Conservation (phyloP, 2,329 filamentous ascomycete species). For the Ceratocystis eucalypticola region DNA sequence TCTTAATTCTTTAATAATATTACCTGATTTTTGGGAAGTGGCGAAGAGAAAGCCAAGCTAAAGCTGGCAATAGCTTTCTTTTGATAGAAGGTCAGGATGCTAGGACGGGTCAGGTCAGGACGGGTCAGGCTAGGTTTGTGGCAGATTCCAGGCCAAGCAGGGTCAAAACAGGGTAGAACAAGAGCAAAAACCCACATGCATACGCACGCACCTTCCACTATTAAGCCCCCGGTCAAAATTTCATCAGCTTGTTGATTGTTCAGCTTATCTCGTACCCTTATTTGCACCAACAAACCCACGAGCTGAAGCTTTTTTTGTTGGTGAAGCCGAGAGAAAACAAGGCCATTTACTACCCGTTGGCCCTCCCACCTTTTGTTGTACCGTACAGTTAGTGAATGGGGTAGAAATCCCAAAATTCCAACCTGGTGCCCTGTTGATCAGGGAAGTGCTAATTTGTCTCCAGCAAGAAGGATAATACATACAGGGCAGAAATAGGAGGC, state of each 20-base stretch:
- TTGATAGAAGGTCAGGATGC: not conserved
- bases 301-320: not conserved
- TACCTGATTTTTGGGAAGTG: not conserved
- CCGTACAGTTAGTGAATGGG: not conserved
- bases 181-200: too few relatives aligned
- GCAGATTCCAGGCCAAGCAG: not conserved
- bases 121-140: too few relatives aligned
- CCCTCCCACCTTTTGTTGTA: too few relatives aligned
- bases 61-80: slow-evolving; percentile 5
- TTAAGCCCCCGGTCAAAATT: not conserved
- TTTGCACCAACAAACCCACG: not conserved
- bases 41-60: not conserved
- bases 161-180: not conserved
- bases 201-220: slow-evolving; percentile 6
- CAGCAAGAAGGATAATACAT: not conserved
- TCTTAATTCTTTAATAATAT: not conserved
- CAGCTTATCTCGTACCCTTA: not conserved
- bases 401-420: not conserved
- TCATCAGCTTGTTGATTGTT: not conserved
- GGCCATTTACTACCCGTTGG: too few relatives aligned
- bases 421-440: not conserved
- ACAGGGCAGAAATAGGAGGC: not conserved
- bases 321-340: not conserved
- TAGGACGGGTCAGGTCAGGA: too few relatives aligned
- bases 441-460: not conserved